Evolutionary conservation across 148 eudicot genomes (phyloP), one percentile per base, ranked within the genome.

Genomic region (Vaccinium darrowii): DNA sequence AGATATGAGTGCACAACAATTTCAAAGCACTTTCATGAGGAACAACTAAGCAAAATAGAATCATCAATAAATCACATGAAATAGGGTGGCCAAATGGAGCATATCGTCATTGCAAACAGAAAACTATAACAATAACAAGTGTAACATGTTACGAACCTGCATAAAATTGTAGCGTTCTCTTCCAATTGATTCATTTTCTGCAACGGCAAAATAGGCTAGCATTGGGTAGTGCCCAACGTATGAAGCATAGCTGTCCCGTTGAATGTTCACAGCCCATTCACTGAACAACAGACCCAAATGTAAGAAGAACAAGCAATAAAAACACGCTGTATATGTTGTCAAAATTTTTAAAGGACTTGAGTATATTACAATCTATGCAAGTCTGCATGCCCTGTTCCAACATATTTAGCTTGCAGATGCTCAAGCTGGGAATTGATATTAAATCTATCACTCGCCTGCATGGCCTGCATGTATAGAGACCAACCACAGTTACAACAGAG

Each of bases 401-500:
- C 98, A 88, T 96, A 94, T 89, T 96, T 96, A 39, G 98, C 96
- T 88, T 96, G 98, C 81, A 96, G 92, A 90, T 96, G 98, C 91
- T 96, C 98, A 88, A 96, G 98, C 88, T 96, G 98, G 21, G 98
- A 96, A 87, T 96, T 95, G 90, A 95, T 95, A 78, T 95, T 95
- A 82, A 95, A 95, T 91, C 98, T 91, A 85, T 95, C 98, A 92
- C 98, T 96, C 78, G 98, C 98, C 98, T 96, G 91, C 87, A 84
- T 12, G 33, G 98, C 98, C 98, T 96, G 91, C 87, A 84, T 8
- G n/a, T 54, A 84, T 77, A 81, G 33, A 52, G 16, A 65, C 14
- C 27, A 60, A 69, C 14, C 15, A 7, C 3, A 19, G 76, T 21
- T 19, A 10, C 25, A 13, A 79, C 75, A 53, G 49, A 43, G 18